Percentiles rank a stretch among this genome's conserved stretches.
Evolutionary conservation across 257 asterid genomes (phyloP).

Genomic region (Coffea eugenioides): DNA sequence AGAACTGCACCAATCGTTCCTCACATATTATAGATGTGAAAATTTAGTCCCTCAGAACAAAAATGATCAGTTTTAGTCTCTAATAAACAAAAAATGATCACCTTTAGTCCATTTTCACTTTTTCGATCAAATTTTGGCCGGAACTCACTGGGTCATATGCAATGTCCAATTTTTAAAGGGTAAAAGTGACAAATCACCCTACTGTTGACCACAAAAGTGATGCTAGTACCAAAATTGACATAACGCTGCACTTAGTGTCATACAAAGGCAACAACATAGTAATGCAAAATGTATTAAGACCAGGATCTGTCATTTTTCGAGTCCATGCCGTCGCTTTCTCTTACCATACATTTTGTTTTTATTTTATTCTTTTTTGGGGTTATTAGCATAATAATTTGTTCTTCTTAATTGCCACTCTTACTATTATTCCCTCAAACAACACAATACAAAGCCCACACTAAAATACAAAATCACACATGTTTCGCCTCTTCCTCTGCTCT

Average conservation of each 20-base stretch:
- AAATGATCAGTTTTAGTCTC: no score
- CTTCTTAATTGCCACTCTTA: slow-evolving; percentile 40
- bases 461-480: slow-evolving; percentile 36
- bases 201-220: not conserved
- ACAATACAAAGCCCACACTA: slow-evolving; percentile 19
- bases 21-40: no score
- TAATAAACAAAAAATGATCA: no score
- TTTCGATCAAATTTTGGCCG: no score
- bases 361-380: no score
- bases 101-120: no score
- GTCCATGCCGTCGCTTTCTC: slow-evolving; percentile 70
- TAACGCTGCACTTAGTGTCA: not conserved
- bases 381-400: not conserved
- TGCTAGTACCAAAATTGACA: not conserved
- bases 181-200: no score
- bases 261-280: not conserved
- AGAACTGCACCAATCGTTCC: no score
- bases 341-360: slow-evolving; percentile 41
- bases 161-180: no score
- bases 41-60: no score
- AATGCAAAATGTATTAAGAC: slow-evolving; percentile 25
- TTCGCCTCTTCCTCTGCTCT: slow-evolving; percentile 10
- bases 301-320: slow-evolving; percentile 56
- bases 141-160: no score
- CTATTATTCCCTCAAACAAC: slow-evolving; percentile 36